phyloP scores from a whole-genome alignment of 2,329 filamentous ascomycete species.

The Clonostachys rosea region DNA sequence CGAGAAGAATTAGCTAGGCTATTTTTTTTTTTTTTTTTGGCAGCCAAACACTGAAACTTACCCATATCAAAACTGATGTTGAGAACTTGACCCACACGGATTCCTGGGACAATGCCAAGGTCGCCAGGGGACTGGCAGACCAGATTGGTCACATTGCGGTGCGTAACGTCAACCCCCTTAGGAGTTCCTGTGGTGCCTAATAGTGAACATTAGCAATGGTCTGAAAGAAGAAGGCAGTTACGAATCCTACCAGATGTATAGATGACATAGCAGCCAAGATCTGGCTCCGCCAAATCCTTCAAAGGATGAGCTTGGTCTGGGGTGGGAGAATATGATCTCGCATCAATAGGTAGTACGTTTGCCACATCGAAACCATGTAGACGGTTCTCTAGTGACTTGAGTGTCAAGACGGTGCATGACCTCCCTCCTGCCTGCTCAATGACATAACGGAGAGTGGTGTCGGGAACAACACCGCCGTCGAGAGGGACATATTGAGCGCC shows the following conservation, averaged over 20 bases:
- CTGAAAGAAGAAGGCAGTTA: background rate
- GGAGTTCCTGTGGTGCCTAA: conserved; percentile 6
- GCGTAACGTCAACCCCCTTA: conserved; percentile 7
- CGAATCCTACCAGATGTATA: conserved; percentile 7
- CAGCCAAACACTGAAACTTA: conserved; percentile 15
- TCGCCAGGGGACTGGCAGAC: conserved; percentile 28
- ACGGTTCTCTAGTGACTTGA: conserved; percentile 13
- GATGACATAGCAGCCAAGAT: conserved; percentile 6
- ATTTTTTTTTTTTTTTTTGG: background rate
- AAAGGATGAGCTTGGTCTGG: no score
- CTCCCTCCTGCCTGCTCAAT: conserved; percentile 21
- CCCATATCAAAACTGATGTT: conserved; percentile 50
- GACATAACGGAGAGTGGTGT: conserved; percentile 31
- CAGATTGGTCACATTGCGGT: conserved; percentile 6
- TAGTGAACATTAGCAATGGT: conserved; percentile 4
- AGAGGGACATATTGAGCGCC: conserved; percentile 49
- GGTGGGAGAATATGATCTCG: background rate
- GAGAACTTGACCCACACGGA: conserved; percentile 39
- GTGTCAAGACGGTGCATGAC: conserved; percentile 26
- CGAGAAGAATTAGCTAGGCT: background rate
- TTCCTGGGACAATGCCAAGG: conserved; percentile 34
- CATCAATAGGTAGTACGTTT: conserved; percentile 28
- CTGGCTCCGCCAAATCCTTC: conserved; percentile 3
- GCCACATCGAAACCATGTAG: conserved; percentile 26
- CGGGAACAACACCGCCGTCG: conserved; percentile 39